Conservation (phyloP, 352 stramenopile genomes). For the Phytophthora lateralis region DNA sequence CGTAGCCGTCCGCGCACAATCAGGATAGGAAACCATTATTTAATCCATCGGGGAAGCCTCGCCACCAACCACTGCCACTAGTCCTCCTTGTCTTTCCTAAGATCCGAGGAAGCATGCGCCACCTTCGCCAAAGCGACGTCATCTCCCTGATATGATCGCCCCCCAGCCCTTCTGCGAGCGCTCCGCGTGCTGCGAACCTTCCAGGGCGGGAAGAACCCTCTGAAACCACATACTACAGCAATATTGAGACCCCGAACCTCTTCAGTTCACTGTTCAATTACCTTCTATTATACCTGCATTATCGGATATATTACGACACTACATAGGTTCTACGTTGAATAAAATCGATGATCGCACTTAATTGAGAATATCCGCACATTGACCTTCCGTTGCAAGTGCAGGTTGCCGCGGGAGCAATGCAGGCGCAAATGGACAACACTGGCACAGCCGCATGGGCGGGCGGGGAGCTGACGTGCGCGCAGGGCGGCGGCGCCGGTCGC, state of each 20-base stretch:
- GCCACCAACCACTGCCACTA: constrained; percentile 5
- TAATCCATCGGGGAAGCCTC: constrained; percentile 28
- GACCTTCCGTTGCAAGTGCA: neutral
- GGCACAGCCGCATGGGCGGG: neutral
- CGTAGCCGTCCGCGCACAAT: constrained; percentile 11
- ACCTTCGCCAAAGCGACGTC: neutral
- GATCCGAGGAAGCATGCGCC: constrained; percentile 8
- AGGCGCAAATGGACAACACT: constrained; percentile 32
- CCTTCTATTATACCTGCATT: neutral
- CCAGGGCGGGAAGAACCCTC: neutral
- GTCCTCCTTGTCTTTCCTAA: constrained; percentile 4
- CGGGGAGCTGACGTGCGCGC: constrained; percentile 34
- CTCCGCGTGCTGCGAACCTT: constrained; percentile 9
- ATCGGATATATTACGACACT: neutral
- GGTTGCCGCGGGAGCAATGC: neutral
- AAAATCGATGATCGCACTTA: neutral
- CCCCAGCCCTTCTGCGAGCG: constrained; percentile 1
- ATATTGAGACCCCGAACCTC: too few species aligned
- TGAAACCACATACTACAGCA: neutral
- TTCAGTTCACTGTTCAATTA: neutral
- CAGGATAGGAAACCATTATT: constrained; percentile 43
- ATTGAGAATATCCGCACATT: neutral
- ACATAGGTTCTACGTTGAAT: neutral
- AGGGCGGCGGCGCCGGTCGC: constrained; percentile 13
- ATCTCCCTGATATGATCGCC: constrained; percentile 5